A percentile compares a stretch with the other conserved stretches of the same genome.
These are phyloP conservation scores for Candida orba DNA, from an alignment of 805 yeast genomes.

Conservation along the genomic window DNA sequence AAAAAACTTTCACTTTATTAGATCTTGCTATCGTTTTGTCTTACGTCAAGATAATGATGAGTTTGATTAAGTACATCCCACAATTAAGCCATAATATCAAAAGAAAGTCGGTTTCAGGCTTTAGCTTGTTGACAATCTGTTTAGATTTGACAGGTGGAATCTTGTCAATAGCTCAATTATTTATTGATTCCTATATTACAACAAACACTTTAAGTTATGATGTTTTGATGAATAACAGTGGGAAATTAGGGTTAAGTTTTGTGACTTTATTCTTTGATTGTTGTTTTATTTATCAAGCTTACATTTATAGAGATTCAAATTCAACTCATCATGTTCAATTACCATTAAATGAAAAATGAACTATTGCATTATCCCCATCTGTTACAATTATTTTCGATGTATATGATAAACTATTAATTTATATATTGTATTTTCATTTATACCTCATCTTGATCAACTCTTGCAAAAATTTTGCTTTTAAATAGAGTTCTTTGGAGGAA, in stretches of 20 bases:
- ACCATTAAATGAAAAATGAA: no score
- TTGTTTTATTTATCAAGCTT: conserved; percentile 33
- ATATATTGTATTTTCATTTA: no score
- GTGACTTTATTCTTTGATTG: conserved; percentile 32
- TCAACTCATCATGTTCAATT: no score
- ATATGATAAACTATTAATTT: no score
- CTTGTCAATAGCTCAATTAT: conserved; percentile 18
- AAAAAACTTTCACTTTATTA: conserved; percentile 18
- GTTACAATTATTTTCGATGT: no score
- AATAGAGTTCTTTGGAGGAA: no score
- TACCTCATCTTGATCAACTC: no score
- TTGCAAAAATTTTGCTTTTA: no score
- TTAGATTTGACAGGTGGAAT: conserved; percentile 32
- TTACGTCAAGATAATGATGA: conserved; percentile 40
- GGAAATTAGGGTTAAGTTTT: conserved; percentile 32
- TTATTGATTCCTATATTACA: conserved; percentile 21
- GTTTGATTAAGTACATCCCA: conserved; percentile 56
- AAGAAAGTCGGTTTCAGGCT: conserved; percentile 77
- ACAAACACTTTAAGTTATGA: conserved; percentile 20
- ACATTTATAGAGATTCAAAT: conserved; percentile 11
- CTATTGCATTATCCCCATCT: no score
- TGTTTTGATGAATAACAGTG: conserved; percentile 28
- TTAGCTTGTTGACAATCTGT: conserved; percentile 54
- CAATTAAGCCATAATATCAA: conserved; percentile 77
- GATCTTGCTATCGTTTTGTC: conserved; percentile 30